Evolutionary conservation across 768 basidiomycete species (phyloP).

Genomic region (Auricularia heimuer): DNA sequence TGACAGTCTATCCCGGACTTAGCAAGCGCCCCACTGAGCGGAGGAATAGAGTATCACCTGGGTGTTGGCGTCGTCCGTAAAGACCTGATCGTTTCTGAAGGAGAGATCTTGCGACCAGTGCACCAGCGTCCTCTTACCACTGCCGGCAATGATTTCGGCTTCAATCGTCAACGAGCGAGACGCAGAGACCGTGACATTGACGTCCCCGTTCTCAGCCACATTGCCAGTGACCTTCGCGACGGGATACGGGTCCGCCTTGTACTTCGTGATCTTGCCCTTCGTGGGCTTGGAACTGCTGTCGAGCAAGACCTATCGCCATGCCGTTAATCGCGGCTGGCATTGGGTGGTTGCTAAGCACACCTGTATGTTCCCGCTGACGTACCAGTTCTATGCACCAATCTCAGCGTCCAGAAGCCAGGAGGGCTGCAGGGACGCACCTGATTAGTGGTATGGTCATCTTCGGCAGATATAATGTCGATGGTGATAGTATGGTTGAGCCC

Average conservation of each 20-base stretch:
- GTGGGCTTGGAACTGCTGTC: constrained; percentile 39
- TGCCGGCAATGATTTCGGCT: constrained; percentile 50
- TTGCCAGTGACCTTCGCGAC: constrained; percentile 37
- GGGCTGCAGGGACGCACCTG: constrained; percentile 24
- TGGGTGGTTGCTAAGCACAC: constrained; percentile 2
- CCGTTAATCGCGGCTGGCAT: too few relatives aligned
- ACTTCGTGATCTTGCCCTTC: constrained; percentile 54
- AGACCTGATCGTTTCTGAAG: constrained; percentile 56
- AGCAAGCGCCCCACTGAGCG: too few relatives aligned
- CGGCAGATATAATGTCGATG: constrained; percentile 64
- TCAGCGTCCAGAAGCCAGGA: background rate
- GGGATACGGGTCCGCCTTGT: constrained; percentile 51
- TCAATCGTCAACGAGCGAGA: constrained; percentile 50
- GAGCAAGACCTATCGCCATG: background rate
- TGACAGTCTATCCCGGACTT: constrained; percentile 29
- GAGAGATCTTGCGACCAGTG: constrained; percentile 50
- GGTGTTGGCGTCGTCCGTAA: constrained; percentile 35
- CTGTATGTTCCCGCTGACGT: constrained; percentile 59
- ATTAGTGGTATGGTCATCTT: constrained; percentile 52
- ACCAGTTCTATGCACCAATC: constrained; percentile 16
- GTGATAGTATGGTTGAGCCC: constrained; percentile 60
- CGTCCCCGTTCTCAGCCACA: constrained; percentile 31
- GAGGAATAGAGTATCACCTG: constrained; percentile 23
- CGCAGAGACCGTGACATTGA: constrained; percentile 55
- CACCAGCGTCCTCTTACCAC: constrained; percentile 45